Evolutionary conservation across 495 filamentous ascomycete genomes (phyloP), one percentile per base, ranked within the genome.

Genomic region (Terfezia boudieri): DNA sequence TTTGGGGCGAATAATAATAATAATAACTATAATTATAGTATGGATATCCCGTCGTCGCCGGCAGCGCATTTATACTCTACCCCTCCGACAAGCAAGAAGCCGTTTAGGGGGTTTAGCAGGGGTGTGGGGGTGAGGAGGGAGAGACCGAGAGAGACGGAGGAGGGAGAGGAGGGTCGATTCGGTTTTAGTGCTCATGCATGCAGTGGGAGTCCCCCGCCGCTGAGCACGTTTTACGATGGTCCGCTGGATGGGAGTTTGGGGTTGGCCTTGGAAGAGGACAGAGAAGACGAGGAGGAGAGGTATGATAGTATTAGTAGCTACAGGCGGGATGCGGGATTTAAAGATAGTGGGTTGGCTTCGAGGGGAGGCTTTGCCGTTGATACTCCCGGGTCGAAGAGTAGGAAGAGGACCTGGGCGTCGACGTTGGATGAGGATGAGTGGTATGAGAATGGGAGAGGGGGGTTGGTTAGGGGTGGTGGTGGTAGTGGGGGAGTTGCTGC

Each of bases 321-420:
- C 12, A 12, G 49, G 4, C 41, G 41, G 4, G 41, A 46, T 22
- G 49, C n/a, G 23, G 49, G 49, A 11, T 22, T 32, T 20, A 26
- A 17, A 2, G 20, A 20, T n/a, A 20, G 43, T 20, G 20, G 43
- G 20, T 14, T n/a, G 14, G 43, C 1, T 6, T 14, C 14, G 6
- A 4, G 20, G 20, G 4, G 43, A 48, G 9, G 8, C 8, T 20
- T 14, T 1, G 43, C 14, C 43, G 0, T 6, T 6, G 20, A 48
- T 14, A 48, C 14, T 14, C 14, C 8, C 2, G 14, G 43, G 20
- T 6, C n/a, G 12, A 32, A 5, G 41, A 46, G 23, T 26, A 32
- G 51, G 11, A 49, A 54, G 9, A 59, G 60, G 10, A 64, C 41
- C 6, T 46, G 17, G 14, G 17, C 41, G 17, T 46, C 41, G 12